Base-by-base conservation (phyloP, 805 yeast genomes). In the Ogataea henricii region DNA sequence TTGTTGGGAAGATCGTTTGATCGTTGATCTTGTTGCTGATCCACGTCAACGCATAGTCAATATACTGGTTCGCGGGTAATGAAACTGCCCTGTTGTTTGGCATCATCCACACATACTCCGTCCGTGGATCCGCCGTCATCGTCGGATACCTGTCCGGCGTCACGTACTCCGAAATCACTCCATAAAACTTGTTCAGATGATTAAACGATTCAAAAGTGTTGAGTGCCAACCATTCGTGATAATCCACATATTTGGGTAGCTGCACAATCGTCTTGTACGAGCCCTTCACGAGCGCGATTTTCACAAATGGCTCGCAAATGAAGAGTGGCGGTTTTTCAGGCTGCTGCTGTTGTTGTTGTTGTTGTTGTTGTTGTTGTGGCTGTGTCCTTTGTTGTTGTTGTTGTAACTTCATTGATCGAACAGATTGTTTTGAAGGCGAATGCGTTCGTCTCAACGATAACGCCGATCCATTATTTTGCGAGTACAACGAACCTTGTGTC, bases 191-290 rank as follows among this genome's bases (percentile, higher is more conserved):
- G 56, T 87, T 86, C 48, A 94, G 68, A 60, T 89, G 89, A 42
- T 87, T 86, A 70, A 85, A 89, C 56, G 89, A 80, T 67, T 94
- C 99, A 67, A 91, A 91, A 6, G 89, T 82, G 65, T 90, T 94
- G 47, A 94, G 77, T 1, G 98, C 97, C 14, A 94, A 74, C 99
- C 99, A 94, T 66, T 94, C 99, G 46, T 90, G 88, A 50, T 81
- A 77, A 61, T 94, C 98, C 10, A 95, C 97, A 63, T 92, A 92
- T 63, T 89, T 89, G 16, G 99, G 99, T 18, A 89, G 73, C 62
- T 89, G 96, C 1, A 94, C 97, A 55, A 94, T 94, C 1, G 99
- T 91, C 62, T 88, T 90, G 72, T 90, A 94, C 0, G 96, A 87
- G 14, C 99, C 99, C 63, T 92, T 94, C 16, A 95, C 99, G 29